Evolutionary conservation across 768 basidiomycete species (phyloP), one percentile per base, ranked within the genome.

Genomic region (Agrocybe chaxingu): DNA sequence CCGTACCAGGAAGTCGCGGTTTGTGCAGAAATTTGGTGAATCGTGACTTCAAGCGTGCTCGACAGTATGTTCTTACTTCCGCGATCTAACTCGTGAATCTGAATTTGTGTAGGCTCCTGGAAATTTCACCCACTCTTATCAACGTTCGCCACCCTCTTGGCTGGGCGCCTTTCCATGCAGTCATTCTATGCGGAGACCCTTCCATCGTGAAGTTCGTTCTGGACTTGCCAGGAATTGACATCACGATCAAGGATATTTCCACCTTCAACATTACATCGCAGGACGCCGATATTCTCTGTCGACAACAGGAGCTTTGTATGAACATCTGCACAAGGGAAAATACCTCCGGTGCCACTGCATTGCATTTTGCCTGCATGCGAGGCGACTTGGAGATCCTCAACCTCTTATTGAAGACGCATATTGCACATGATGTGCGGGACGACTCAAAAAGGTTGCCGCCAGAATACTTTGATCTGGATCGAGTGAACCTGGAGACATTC

Each of bases 361-460:
- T 48, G 18, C 47, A 48, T 30, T 48, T 31, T 30, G 47, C 47
- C 7, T 48, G 47, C 29, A 48, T 48, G 47, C 37, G 47, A 4
- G 47, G 36, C 12, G 47, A 48, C 29, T 2, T 29, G 24, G 38
- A 48, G 35, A 32, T 48, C n/a, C 24, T 48, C 1, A 11, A 30
- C 38, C 38, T 40, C 2, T 6, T 48, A 3, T 32, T 41, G 12
- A n/a, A 40, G 31, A 32, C 10, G 38, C n/a, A 1, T n/a, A 10
- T 31, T 1, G 37, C 6, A 2, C n/a, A 48, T 32, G 10, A 48
- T 48, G 36, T 41, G 4, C n/a, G 11, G 11, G 47, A 48, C 38
- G 19, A 39, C 38, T 37, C 47, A 16, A 3, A 40, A 7, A 39
- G 47, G 19, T 10, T 18, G 10, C 47, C 47, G 18, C 29, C 0